A percentile compares a stretch with the other conserved stretches of the same genome.
These are phyloP conservation scores for Leccinum barrowsii DNA, from an alignment of 768 basidiomycete species.

Conservation along the genomic window DNA sequence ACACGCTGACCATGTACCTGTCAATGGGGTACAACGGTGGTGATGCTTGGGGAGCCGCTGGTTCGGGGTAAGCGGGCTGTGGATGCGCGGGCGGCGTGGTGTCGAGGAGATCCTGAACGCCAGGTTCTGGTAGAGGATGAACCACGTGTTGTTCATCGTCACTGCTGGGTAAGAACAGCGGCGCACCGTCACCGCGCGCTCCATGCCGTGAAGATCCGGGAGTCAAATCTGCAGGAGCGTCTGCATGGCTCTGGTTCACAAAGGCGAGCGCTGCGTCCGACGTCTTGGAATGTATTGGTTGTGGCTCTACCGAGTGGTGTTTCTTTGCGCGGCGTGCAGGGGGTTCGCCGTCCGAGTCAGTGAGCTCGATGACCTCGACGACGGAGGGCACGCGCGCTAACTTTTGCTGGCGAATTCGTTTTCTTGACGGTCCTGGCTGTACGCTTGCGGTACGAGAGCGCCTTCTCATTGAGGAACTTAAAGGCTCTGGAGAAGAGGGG, in stretches of 20 bases:
- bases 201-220: constrained; percentile 13
- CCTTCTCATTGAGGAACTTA: constrained; percentile 6
- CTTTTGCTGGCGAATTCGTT: constrained; percentile 4
- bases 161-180: constrained; percentile 38
- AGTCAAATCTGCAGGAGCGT: not conserved
- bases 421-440: constrained; percentile 20
- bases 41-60: constrained; percentile 2
- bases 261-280: constrained; percentile 1
- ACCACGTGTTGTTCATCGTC: constrained; percentile 29
- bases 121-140: not conserved
- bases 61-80: not conserved
- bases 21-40: constrained; percentile 22
- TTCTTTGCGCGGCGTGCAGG: not conserved
- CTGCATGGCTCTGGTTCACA: constrained; percentile 12
- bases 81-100: not conserved
- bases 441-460: constrained; percentile 18
- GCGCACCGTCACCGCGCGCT: constrained; percentile 9
- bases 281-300: constrained; percentile 6
- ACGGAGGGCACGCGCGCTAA: constrained; percentile 7
- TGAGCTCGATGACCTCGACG: constrained; percentile 45
- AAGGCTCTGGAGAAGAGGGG: constrained; percentile 26
- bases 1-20: constrained; percentile 44
- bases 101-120: not conserved
- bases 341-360: constrained; percentile 46
- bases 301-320: constrained; percentile 1